These are phyloP conservation scores for Collybiopsis luxurians DNA, from an alignment of 768 basidiomycete species.

Conservation along the genomic window DNA sequence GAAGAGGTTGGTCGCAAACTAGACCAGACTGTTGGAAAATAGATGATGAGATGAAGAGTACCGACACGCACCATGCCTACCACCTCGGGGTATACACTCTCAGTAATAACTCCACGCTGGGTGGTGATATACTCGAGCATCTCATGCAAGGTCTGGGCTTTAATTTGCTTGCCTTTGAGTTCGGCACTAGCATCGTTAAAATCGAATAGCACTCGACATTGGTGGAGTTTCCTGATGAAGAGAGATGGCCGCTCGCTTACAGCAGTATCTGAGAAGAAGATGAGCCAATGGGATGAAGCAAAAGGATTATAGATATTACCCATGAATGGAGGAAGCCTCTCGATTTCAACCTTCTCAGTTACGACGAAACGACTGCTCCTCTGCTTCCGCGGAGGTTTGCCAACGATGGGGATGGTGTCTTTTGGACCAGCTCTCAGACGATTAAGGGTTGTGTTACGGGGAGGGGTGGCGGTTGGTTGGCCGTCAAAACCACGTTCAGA, in stretches of 20 bases:
- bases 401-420: slow-evolving; percentile 95
- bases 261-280: slow-evolving; percentile 67
- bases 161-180: slow-evolving; percentile 96
- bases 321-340: slow-evolving; percentile 86
- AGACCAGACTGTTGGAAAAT: slow-evolving; percentile 7
- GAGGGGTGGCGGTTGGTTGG: slow-evolving; percentile 47
- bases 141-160: slow-evolving; percentile 95
- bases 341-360: slow-evolving; percentile 94
- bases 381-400: slow-evolving; percentile 97
- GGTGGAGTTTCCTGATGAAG: slow-evolving; percentile 92
- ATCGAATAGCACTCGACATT: slow-evolving; percentile 96
- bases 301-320: slow-evolving; percentile 41
- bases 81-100: slow-evolving; percentile 97
- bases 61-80: slow-evolving; percentile 82
- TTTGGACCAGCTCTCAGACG: slow-evolving; percentile 83
- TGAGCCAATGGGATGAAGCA: slow-evolving; percentile 9
- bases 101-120: slow-evolving; percentile 93
- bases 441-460: slow-evolving; percentile 65
- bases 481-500: slow-evolving; percentile 53
- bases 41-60: slow-evolving; percentile 9
- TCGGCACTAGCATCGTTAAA: slow-evolving; percentile 98
- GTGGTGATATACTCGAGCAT: slow-evolving; percentile 99
- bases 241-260: slow-evolving; percentile 84
- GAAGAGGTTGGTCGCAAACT: slow-evolving; percentile 99
- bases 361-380: slow-evolving; percentile 95